Evolutionary conservation across 352 stramenopile genomes (phyloP).

Genomic region (Pythium inflatum): DNA sequence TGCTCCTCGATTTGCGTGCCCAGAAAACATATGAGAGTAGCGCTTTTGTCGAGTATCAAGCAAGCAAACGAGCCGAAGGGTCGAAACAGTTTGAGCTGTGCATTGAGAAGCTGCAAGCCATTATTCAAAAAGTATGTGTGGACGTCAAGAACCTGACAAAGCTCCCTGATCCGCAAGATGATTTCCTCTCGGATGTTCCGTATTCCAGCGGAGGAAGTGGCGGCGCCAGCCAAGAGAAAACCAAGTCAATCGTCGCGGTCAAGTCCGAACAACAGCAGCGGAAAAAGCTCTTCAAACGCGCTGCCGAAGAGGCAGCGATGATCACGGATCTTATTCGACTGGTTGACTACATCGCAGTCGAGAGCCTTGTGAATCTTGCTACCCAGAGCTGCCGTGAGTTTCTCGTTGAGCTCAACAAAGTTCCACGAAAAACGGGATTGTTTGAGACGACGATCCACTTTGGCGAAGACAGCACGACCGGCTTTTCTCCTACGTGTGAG

Average conservation of each 20-base stretch:
- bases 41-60: constrained; percentile 92
- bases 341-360: constrained; percentile 92
- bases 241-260: constrained; percentile 91
- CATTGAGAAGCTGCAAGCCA: constrained; percentile 90
- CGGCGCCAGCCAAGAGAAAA: constrained; percentile 68
- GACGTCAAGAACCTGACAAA: constrained; percentile 91
- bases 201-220: constrained; percentile 31
- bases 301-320: constrained; percentile 87
- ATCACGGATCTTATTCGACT: constrained; percentile 94
- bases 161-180: constrained; percentile 56
- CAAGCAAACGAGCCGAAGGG: constrained; percentile 81
- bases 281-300: constrained; percentile 79
- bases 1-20: constrained; percentile 80
- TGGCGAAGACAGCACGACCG: constrained; percentile 61
- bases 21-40: constrained; percentile 90
- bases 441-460: constrained; percentile 95
- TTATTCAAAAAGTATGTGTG: constrained; percentile 89
- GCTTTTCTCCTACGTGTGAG: constrained; percentile 87
- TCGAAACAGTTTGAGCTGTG: constrained; percentile 90
- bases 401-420: constrained; percentile 88
- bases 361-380: constrained; percentile 88
- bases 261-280: constrained; percentile 91
- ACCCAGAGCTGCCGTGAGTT: constrained; percentile 87
- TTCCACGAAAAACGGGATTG: constrained; percentile 86
- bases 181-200: constrained; percentile 59